A percentile compares a stretch with the other conserved stretches of the same genome.
These are phyloP conservation scores for Paspalum vaginatum DNA, from an alignment of 176 grass and related monocot genomes.

Conservation along the genomic window DNA sequence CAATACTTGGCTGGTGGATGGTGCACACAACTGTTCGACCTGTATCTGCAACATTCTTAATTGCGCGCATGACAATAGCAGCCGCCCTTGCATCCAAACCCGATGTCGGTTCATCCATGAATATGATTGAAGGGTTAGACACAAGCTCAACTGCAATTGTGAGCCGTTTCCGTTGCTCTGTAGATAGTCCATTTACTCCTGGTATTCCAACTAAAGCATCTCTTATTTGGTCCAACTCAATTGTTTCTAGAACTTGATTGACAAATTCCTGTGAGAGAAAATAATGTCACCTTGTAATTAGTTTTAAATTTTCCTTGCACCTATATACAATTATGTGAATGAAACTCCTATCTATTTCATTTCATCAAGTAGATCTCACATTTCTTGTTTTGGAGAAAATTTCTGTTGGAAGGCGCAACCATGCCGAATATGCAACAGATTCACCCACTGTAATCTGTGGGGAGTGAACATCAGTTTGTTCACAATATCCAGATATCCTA, in stretches of 20 bases:
- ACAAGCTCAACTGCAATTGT: conserved; percentile 76
- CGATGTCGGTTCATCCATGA: conserved; percentile 83
- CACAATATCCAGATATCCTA: conserved; percentile 84
- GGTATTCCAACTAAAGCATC: conserved; percentile 60
- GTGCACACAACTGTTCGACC: conserved; percentile 72
- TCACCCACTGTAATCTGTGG: conserved; percentile 74
- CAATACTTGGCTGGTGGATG: conserved; percentile 75
- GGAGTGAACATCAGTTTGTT: conserved; percentile 74
- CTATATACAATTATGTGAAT: background rate
- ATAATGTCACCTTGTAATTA: conserved; percentile 3
- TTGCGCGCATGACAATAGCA: conserved; percentile 74
- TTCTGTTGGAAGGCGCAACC: conserved; percentile 64
- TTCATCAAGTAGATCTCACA: conserved; percentile 39
- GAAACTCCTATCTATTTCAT: background rate
- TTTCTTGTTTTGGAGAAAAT: conserved; percentile 55
- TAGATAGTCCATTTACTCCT: conserved; percentile 59
- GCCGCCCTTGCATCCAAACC: conserved; percentile 63
- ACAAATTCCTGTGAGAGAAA: conserved; percentile 57
- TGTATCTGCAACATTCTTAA: conserved; percentile 71
- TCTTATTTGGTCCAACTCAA: conserved; percentile 62
- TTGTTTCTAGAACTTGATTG: conserved; percentile 70
- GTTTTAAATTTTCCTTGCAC: background rate
- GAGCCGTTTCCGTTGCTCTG: conserved; percentile 66
- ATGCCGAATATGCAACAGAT: conserved; percentile 69
- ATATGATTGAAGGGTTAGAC: conserved; percentile 69